Conservation (phyloP, 495 filamentous ascomycete genomes). For the Durotheca rogersii region DNA sequence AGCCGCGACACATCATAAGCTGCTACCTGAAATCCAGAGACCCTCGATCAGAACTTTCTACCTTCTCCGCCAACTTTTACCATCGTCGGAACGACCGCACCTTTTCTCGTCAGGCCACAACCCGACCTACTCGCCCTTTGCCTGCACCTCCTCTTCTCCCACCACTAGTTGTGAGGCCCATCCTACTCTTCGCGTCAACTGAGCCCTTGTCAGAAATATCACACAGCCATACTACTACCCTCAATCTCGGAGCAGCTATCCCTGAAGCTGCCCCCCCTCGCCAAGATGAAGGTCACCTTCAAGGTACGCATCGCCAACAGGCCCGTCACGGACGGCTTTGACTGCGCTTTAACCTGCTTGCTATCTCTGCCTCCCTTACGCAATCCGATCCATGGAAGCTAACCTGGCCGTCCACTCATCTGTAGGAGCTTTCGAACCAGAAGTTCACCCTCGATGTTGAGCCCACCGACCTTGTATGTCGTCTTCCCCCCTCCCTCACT, state of each 20-base stretch:
- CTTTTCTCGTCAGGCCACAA: slow-evolving; percentile 5
- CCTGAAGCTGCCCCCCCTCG: slow-evolving; percentile 40
- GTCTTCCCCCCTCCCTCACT: slow-evolving; percentile 28
- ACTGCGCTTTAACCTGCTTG: background rate
- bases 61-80: slow-evolving; percentile 26
- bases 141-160: background rate
- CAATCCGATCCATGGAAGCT: slow-evolving; percentile 27
- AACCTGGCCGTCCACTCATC: slow-evolving; percentile 25
- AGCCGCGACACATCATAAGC: slow-evolving; percentile 28
- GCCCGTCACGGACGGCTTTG: slow-evolving; percentile 1
- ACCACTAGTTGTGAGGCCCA: background rate
- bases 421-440: slow-evolving; percentile 92
- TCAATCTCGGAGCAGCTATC: slow-evolving; percentile 25
- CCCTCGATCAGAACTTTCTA: slow-evolving; percentile 17
- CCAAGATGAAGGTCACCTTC: slow-evolving; percentile 55
- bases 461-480: slow-evolving; percentile 83
- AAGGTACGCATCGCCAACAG: slow-evolving; percentile 41
- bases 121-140: slow-evolving; percentile 1
- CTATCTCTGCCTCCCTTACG: background rate
- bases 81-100: slow-evolving; percentile 4
- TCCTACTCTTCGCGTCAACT: background rate
- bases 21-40: slow-evolving; percentile 33
- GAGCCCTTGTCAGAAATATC: slow-evolving; percentile 4
- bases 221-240: slow-evolving; percentile 3
- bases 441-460: slow-evolving; percentile 96